Base-by-base conservation (phyloP, 495 filamentous ascomycete genomes). In the Trichoderma orchidacearum region DNA sequence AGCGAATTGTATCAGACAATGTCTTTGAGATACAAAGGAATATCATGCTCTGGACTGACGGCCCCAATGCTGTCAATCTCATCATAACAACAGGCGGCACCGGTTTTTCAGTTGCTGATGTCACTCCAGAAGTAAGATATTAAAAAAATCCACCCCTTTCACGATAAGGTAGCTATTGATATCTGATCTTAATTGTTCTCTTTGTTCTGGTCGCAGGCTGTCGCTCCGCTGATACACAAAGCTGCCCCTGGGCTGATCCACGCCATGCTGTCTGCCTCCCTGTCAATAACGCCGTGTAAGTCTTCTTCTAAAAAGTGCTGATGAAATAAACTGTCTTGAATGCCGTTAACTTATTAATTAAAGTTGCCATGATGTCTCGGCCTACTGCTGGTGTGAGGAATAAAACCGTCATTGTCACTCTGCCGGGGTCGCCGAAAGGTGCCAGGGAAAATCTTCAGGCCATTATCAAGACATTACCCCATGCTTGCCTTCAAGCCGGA, bases 311-410 rank as follows among this genome's bases (percentile, higher is more conserved):
- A 25, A 4, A 23, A 55, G 28, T 18, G 73, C 5, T 57, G 38
- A 51, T 30, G 34, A 21, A 38, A 53, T 18, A 27, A 50, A 31
- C 23, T n/a, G 30, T 12, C 23, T 36, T 53, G 13, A 35, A 17
- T 53, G 32, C 32, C 9, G 29, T 51, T 55, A 23, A 48, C 54
- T n/a, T n/a, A 34, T 55, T 23, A 12, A 15, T 21, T 38, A 5
- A 59, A 95, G 89, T 97, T 72, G 94, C 92, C n/a, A 83, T 95
- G 73, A 97, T 97, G 93, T 86, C 93, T 56, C 81, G 93, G 56
- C 91, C 93, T 13, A 87, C 96, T 53, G 94, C 94, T 51, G 93
- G 93, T 9, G 85, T 94, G 11, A 79, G 93, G 30, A 83, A 90
- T 59, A 84, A 83, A 59, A 84, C 90, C 5, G 70, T 99, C 53